Evolutionary conservation across 2,329 filamentous ascomycete species (phyloP), one percentile per base, ranked within the genome.

Genomic region (Epichloe bromicola): DNA sequence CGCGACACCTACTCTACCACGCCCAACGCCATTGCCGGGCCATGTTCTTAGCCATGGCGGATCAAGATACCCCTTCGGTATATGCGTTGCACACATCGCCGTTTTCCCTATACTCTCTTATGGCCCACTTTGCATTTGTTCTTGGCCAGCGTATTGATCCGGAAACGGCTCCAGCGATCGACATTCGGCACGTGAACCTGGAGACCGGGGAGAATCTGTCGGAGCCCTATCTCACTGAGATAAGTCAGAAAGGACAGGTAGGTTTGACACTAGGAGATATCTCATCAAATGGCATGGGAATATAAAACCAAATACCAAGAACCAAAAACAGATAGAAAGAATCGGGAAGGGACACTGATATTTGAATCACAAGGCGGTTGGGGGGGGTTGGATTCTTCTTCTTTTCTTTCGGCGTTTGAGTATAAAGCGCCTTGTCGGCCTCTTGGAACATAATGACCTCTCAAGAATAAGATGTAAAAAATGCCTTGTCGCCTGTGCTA

Each of bases 31-130:
- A n/a, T 34, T 42, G 37, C n/a, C n/a, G 46, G 41, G 38, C 33
- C 4, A 42, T 38, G n/a, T 15, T 42, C 12, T 33, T 51, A 40
- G 46, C 50, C 37, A 59, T 58, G 54, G 50, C 53, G 15, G 54
- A 54, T 30, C 23, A 49, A 15, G 26, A 42, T 26, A 23, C 34
- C 17, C 26, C 19, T 12, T 52, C 53, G 17, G 45, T 55, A n/a
- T 62, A 59, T 46, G 63, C 58, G 34, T 56, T 65, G 48, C 58
- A 64, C 47, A 62, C 60, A 51, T 65, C 58, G 17, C 58, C 60
- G 5, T 64, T 60, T 50, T 64, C 61, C 3, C 52, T 64, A 12
- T 64, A 65, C 48, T 64, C 63, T 8, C 55, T 64, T 17, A 60
- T 63, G 57, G 58, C 58, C n/a, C 60, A 60, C 15, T 63, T 64